A percentile compares a stretch with the other conserved stretches of the same genome.
phyloP scores from a whole-genome alignment of 768 basidiomycete genomes.

The Macrolepiota dolichaula region DNA sequence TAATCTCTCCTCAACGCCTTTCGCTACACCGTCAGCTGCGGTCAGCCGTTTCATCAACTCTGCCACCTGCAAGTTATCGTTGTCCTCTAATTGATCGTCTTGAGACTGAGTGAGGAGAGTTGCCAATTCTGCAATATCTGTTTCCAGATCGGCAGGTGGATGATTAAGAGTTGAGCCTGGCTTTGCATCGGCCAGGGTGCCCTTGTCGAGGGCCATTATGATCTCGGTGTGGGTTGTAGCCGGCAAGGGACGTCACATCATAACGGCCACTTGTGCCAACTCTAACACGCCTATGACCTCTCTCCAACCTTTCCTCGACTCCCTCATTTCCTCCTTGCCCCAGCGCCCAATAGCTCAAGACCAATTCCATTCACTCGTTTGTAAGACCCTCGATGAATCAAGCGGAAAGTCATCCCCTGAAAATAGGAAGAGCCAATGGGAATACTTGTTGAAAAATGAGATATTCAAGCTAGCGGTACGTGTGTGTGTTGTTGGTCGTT shows the following conservation, averaged over 20 bases:
- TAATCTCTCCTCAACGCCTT: conserved; percentile 57
- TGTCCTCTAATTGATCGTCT: conserved; percentile 1
- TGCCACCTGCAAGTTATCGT: conserved; percentile 37
- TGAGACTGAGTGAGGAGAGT: background rate
- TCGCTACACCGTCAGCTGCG: conserved; percentile 54
- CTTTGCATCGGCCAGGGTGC: conserved; percentile 7
- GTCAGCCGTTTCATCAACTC: conserved; percentile 57
- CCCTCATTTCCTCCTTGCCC: conserved; percentile 51
- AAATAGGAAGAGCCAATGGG: conserved; percentile 71
- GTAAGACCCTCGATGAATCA: conserved; percentile 39
- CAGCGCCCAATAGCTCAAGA: conserved; percentile 45
- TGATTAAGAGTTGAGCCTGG: conserved; percentile 15
- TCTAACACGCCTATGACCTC: conserved; percentile 40
- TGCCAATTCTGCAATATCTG: conserved; percentile 33
- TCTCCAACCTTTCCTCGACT: conserved; percentile 46
- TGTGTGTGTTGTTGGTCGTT: conserved; percentile 30
- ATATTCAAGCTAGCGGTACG: conserved; percentile 70
- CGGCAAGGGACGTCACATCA: background rate
- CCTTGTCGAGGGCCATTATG: conserved; percentile 4
- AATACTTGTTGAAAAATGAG: conserved; percentile 66
- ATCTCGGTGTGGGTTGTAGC: background rate
- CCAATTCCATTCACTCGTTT: conserved; percentile 47
- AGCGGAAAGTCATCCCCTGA: conserved; percentile 46
- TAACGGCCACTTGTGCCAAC: conserved; percentile 17
- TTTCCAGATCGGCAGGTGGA: conserved; percentile 21